Evolutionary conservation across 2,329 filamentous ascomycete species (phyloP).

Genomic region (Penicillium italicum): DNA sequence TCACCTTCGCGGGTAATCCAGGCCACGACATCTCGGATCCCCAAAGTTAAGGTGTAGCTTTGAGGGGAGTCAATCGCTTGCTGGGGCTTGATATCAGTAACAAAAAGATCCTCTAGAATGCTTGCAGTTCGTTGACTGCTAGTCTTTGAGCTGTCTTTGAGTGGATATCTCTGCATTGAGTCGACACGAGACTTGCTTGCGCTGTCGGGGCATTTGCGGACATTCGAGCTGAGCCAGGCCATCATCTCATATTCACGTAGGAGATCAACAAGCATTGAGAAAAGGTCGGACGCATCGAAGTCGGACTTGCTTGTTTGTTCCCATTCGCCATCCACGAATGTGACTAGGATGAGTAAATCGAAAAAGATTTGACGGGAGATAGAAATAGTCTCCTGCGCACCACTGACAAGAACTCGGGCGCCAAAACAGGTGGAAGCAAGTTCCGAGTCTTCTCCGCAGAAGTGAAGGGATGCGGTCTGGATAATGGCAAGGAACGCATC

Average conservation of each 20-base stretch:
- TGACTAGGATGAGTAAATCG: slow-evolving; percentile 75
- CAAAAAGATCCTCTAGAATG: slow-evolving; percentile 46
- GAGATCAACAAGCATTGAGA: slow-evolving; percentile 65
- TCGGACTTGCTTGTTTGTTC: slow-evolving; percentile 68
- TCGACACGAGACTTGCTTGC: slow-evolving; percentile 21
- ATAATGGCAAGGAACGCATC: slow-evolving; percentile 53
- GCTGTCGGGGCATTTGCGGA: slow-evolving; percentile 34
- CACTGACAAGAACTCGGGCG: slow-evolving; percentile 67
- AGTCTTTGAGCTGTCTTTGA: slow-evolving; percentile 23
- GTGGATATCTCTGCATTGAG: slow-evolving; percentile 23
- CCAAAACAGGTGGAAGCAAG: slow-evolving; percentile 67
- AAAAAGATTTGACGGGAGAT: slow-evolving; percentile 71
- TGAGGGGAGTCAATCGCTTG: slow-evolving; percentile 39
- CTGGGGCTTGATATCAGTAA: slow-evolving; percentile 43
- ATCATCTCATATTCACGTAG: slow-evolving; percentile 69
- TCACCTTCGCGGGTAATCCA: slow-evolving; percentile 53
- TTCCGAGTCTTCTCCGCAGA: slow-evolving; percentile 41
- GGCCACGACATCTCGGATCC: slow-evolving; percentile 44
- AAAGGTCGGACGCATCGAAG: slow-evolving; percentile 56
- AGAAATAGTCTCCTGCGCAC: slow-evolving; percentile 73
- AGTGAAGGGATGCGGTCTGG: slow-evolving; percentile 45
- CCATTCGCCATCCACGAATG: slow-evolving; percentile 82
- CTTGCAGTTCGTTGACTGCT: slow-evolving; percentile 32
- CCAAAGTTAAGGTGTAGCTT: slow-evolving; percentile 43
- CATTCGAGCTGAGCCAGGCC: slow-evolving; percentile 57